These are phyloP conservation scores for Diaporthe vaccinii DNA, from an alignment of 2,329 filamentous ascomycete genomes.

Conservation along the genomic window DNA sequence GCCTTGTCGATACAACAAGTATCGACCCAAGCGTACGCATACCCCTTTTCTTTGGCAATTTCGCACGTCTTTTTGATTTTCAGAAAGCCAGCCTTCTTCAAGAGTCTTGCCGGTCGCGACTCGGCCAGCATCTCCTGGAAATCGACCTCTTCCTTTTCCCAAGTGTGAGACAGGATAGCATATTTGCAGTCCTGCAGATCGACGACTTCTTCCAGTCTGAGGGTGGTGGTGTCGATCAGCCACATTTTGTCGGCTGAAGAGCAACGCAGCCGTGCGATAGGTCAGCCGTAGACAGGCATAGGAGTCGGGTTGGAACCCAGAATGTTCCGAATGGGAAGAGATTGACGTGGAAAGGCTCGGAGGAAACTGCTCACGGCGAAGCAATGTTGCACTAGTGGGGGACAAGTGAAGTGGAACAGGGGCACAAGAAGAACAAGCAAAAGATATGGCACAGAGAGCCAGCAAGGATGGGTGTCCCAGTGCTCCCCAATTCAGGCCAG, in stretches of 20 bases:
- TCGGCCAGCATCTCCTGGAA: slow-evolving; percentile 33
- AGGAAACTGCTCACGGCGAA: neutral
- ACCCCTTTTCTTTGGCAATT: slow-evolving; percentile 24
- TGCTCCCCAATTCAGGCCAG: neutral
- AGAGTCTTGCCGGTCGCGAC: slow-evolving; percentile 1
- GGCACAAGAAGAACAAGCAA: neutral
- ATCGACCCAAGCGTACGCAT: slow-evolving; percentile 36
- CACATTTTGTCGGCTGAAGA: slow-evolving; percentile 7
- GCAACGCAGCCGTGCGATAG: neutral
- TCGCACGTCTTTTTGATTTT: slow-evolving; percentile 35
- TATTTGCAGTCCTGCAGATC: slow-evolving; percentile 31
- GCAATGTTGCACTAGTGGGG: neutral
- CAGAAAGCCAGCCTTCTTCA: slow-evolving; percentile 9
- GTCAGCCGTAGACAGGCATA: neutral
- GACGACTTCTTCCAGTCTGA: slow-evolving; percentile 26
- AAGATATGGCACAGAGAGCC: slow-evolving; percentile 4
- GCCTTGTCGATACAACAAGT: slow-evolving; percentile 40
- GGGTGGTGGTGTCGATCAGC: slow-evolving; percentile 21
- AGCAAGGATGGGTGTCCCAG: slow-evolving; percentile 3
- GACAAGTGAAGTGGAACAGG: neutral
- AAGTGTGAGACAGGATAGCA: slow-evolving; percentile 34
- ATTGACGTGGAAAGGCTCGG: neutral
- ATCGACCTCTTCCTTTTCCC: slow-evolving; percentile 24
- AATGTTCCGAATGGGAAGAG: neutral
- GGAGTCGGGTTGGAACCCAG: neutral